Evolutionary conservation across 2,329 filamentous ascomycete species (phyloP).

Genomic region (Penicillium freii): DNA sequence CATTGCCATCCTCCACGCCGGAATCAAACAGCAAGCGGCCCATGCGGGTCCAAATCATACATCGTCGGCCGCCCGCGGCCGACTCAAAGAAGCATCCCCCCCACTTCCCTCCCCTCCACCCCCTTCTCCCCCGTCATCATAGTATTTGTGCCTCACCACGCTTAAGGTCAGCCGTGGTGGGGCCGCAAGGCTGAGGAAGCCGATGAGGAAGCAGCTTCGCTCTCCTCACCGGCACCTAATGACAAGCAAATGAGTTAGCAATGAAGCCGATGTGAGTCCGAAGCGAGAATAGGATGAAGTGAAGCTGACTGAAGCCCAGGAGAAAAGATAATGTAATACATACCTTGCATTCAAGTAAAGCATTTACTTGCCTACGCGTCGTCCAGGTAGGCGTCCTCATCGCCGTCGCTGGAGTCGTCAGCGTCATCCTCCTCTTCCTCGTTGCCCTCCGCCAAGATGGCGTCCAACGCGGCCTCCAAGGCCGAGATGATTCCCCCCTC

Average conservation of each 20-base stretch:
- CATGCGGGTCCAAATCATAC: background rate
- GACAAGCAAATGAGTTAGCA: background rate
- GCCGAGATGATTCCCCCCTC: too few relatives aligned
- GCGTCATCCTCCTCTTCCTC: background rate
- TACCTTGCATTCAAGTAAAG: background rate
- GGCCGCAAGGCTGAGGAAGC: background rate
- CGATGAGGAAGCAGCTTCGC: background rate
- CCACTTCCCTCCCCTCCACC: background rate
- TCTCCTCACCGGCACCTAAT: background rate
- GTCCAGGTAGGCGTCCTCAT: background rate
- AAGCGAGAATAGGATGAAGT: background rate
- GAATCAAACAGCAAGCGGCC: background rate
- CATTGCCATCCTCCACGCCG: background rate
- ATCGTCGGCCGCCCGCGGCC: background rate
- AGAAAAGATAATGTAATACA: background rate
- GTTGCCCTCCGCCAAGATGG: background rate
- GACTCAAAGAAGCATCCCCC: background rate
- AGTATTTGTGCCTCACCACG: background rate
- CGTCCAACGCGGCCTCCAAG: background rate
- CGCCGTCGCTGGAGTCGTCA: background rate
- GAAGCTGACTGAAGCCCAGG: background rate
- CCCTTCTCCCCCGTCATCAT: background rate
- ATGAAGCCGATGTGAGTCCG: background rate
- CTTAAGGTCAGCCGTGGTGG: constrained; percentile 1
- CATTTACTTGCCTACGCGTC: background rate